Conservation (phyloP, 1,139 yeast genomes). For the Wickerhamomyces sp. region DNA sequence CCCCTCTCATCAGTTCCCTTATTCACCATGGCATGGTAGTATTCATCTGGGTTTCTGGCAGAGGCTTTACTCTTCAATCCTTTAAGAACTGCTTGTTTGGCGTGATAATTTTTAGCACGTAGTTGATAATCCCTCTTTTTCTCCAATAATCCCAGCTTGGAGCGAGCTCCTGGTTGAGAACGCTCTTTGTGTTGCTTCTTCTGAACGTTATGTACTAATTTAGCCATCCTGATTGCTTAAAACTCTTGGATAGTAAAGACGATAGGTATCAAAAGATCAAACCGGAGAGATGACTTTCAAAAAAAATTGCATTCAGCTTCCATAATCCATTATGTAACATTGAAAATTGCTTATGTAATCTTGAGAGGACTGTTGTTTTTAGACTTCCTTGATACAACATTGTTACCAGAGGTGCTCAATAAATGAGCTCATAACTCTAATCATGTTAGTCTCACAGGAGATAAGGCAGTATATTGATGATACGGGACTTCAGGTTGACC, state of each 20-base stretch:
- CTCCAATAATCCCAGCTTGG: constrained; percentile 77
- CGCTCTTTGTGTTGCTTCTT: constrained; percentile 95
- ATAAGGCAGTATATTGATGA: background rate
- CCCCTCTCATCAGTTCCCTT: constrained; percentile 66
- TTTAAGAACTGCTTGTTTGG: constrained; percentile 80
- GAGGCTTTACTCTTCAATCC: constrained; percentile 68
- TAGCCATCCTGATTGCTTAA: constrained; percentile 53
- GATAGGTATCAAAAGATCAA: too few species aligned
- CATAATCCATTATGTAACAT: background rate
- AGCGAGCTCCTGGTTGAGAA: constrained; percentile 73
- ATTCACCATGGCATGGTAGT: constrained; percentile 86
- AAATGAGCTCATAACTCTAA: too few species aligned
- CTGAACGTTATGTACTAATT: constrained; percentile 81
- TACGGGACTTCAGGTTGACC: constrained; percentile 3
- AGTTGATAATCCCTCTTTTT: constrained; percentile 92
- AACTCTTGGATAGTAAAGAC: too few species aligned
- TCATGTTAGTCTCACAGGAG: background rate
- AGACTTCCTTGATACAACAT: too few species aligned
- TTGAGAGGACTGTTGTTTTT: too few species aligned
- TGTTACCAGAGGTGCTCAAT: too few species aligned
- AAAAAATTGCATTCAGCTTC: background rate
- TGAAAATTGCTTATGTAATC: background rate
- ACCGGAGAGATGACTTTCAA: background rate
- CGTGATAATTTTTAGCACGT: constrained; percentile 85
- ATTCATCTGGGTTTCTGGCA: constrained; percentile 90